Conservation (phyloP, 768 basidiomycete genomes). For the Boletus rex-veris region DNA sequence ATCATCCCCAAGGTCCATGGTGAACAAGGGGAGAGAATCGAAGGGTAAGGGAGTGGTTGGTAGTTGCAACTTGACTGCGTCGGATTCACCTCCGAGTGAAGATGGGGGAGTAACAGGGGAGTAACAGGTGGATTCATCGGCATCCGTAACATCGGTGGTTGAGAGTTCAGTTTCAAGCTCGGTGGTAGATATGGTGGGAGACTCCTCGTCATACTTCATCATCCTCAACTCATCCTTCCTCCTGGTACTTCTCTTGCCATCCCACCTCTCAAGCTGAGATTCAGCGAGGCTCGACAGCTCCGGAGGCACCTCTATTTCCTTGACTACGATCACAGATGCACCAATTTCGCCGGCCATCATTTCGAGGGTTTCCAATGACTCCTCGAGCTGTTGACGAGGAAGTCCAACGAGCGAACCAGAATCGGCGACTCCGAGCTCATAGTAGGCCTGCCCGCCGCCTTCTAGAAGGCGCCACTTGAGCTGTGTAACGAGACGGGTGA, state of each 20-base stretch:
- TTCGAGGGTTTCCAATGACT: conserved; percentile 81
- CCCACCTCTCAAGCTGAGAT: conserved; percentile 33
- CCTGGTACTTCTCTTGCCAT: conserved; percentile 36
- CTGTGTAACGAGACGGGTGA: conserved; percentile 85
- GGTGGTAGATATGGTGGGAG: conserved; percentile 35
- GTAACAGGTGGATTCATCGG: conserved; percentile 29
- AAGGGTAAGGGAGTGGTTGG: conserved; percentile 18
- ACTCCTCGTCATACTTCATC: conserved; percentile 28
- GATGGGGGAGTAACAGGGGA: conserved; percentile 6
- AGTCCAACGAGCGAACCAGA: conserved; percentile 86
- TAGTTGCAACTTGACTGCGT: neutral
- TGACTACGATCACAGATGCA: conserved; percentile 86
- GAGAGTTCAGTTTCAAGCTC: conserved; percentile 39
- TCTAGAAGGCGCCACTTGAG: conserved; percentile 92
- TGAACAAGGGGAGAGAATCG: conserved; percentile 37
- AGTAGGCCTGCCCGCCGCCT: conserved; percentile 80
- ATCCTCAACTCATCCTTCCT: conserved; percentile 31
- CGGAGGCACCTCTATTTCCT: conserved; percentile 77
- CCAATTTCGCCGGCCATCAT: conserved; percentile 95
- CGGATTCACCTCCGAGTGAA: conserved; percentile 4
- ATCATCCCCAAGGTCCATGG: conserved; percentile 48
- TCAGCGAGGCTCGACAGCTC: conserved; percentile 39
- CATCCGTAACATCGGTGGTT: conserved; percentile 38
- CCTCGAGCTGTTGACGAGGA: conserved; percentile 65
- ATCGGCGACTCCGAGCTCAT: conserved; percentile 82